phyloP scores from a whole-genome alignment of 148 eudicot species.

The Rhododendron molle region DNA sequence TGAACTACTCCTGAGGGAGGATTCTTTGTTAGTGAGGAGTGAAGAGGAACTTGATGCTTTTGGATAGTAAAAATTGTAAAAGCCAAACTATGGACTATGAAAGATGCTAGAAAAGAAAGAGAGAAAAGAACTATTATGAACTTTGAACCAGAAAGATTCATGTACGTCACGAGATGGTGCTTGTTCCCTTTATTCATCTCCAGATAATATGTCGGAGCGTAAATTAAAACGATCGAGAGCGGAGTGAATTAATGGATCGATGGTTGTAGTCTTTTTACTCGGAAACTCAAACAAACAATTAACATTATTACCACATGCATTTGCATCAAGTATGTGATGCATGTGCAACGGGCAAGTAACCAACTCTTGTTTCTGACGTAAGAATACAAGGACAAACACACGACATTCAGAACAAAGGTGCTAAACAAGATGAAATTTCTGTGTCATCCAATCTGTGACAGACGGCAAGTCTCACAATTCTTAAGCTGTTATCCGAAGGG shows the following conservation, averaged over 20 bases:
- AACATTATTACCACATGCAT: not conserved
- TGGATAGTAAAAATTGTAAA: too few relatives aligned
- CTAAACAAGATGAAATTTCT: not conserved
- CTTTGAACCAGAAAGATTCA: not conserved
- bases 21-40: too few relatives aligned
- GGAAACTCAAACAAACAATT: not conserved
- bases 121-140: not conserved
- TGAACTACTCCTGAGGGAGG: not conserved
- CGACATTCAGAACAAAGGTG: not conserved
- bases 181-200: not conserved
- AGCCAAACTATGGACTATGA: too few relatives aligned
- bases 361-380: not conserved
- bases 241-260: not conserved
- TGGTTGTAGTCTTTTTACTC: not conserved
- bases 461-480: not conserved
- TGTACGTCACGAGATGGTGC: not conserved
- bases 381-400: not conserved
- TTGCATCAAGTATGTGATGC: not conserved
- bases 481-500: constrained; percentile 18
- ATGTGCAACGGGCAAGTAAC: not conserved
- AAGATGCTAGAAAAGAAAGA: too few relatives aligned
- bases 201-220: not conserved
- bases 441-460: not conserved
- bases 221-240: not conserved
- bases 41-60: not conserved